These are phyloP conservation scores for Peribolospora baueri DNA, from an alignment of 768 basidiomycete species.

Conservation along the genomic window DNA sequence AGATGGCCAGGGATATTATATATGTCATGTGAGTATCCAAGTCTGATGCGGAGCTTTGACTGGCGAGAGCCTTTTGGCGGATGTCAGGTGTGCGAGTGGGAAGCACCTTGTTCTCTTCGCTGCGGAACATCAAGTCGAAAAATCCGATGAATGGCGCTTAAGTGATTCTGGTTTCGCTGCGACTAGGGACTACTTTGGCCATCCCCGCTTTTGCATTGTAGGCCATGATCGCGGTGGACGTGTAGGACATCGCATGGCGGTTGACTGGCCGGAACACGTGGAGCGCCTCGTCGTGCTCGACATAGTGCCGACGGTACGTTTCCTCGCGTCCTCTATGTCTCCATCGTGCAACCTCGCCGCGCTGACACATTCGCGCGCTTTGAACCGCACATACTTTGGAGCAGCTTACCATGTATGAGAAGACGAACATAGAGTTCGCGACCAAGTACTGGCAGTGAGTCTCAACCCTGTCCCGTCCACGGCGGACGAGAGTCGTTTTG, in stretches of 20 bases:
- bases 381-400: too few relatives aligned
- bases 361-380: too few relatives aligned
- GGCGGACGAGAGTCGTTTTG: too few relatives aligned
- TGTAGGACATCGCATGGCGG: slow-evolving; percentile 17
- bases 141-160: background rate
- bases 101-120: background rate
- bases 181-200: slow-evolving; percentile 13
- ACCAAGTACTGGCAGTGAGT: too few relatives aligned
- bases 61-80: too few relatives aligned
- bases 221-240: slow-evolving; percentile 18
- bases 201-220: slow-evolving; percentile 12
- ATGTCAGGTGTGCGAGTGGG: background rate
- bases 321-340: slow-evolving; percentile 10
- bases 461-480: too few relatives aligned
- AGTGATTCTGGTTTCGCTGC: background rate
- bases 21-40: slow-evolving; percentile 13
- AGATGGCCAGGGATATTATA: slow-evolving; percentile 17
- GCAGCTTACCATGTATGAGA: too few relatives aligned
- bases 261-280: slow-evolving; percentile 15
- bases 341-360: slow-evolving; percentile 1
- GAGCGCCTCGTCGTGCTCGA: slow-evolving; percentile 15
- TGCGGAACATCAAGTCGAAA: background rate
- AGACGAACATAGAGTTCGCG: too few relatives aligned
- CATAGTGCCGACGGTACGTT: slow-evolving; percentile 16
- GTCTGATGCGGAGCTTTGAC: background rate